Evolutionary conservation across 176 grass and related monocot genomes (phyloP).

Genomic region (Aegilops umbellulata): DNA sequence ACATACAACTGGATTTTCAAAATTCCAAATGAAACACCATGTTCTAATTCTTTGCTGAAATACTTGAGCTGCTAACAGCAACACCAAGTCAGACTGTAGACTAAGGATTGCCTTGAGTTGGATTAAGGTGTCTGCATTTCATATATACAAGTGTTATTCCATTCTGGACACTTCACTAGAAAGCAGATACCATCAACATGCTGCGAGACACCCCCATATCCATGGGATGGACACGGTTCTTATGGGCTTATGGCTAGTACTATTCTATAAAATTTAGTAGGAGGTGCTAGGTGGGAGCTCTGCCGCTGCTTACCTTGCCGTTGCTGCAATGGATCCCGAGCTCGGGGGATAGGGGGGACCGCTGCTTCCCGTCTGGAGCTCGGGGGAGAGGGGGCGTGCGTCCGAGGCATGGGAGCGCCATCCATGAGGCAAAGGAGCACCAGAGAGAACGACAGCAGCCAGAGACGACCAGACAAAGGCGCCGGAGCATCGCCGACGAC

Average conservation of each 20-base stretch:
- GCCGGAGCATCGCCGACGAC: too few relatives aligned
- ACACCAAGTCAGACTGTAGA: constrained; percentile 1
- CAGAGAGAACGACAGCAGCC: too few relatives aligned
- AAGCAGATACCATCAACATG: not conserved
- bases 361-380: too few relatives aligned
- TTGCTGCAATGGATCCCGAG: too few relatives aligned
- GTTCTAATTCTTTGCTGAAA: not conserved
- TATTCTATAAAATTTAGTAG: not conserved
- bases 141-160: not conserved
- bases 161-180: not conserved
- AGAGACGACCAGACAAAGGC: too few relatives aligned
- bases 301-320: too few relatives aligned
- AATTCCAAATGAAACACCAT: not conserved
- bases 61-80: not conserved
- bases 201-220: not conserved
- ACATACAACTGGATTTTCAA: not conserved
- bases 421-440: too few relatives aligned
- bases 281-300: too few relatives aligned
- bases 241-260: not conserved
- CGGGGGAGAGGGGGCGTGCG: too few relatives aligned
- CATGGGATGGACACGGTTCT: not conserved
- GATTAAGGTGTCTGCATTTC: not conserved
- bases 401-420: too few relatives aligned
- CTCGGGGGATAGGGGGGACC: too few relatives aligned
- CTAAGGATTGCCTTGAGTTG: not conserved